These are phyloP conservation scores for Tetraselmis striata DNA, from an alignment of 139 green algal species.

Conservation along the genomic window DNA sequence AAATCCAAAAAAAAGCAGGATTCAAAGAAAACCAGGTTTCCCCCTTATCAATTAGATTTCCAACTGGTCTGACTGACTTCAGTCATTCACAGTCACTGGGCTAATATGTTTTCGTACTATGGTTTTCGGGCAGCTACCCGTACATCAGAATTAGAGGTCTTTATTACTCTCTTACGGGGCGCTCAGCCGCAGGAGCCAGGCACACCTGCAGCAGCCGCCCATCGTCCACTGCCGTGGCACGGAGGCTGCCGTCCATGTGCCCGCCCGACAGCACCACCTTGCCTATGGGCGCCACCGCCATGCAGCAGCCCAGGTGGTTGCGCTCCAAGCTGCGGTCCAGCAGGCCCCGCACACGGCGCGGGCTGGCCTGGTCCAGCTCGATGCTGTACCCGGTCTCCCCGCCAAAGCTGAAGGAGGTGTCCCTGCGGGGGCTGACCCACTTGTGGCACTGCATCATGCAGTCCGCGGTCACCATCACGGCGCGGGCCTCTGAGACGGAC, in stretches of 20 bases:
- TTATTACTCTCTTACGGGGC: too few relatives aligned
- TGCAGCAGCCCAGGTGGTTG: slow-evolving; percentile 33
- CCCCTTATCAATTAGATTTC: too few relatives aligned
- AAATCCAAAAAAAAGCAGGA: too few relatives aligned
- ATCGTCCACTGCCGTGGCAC: slow-evolving; percentile 34
- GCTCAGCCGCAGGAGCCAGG: too few relatives aligned
- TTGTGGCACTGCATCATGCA: slow-evolving; percentile 5
- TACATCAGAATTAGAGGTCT: too few relatives aligned
- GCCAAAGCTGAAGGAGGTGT: slow-evolving; percentile 7
- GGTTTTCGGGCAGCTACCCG: too few relatives aligned
- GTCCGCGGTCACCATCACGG: slow-evolving; percentile 1
- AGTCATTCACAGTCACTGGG: too few relatives aligned
- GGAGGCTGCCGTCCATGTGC: slow-evolving; percentile 49
- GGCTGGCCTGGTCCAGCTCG: background rate
- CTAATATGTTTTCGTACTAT: too few relatives aligned
- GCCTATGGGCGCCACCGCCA: background rate
- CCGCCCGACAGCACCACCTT: slow-evolving; percentile 31
- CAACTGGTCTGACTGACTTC: too few relatives aligned
- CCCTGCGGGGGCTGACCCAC: background rate
- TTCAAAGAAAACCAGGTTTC: too few relatives aligned
- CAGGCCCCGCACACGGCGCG: background rate
- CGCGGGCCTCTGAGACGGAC: background rate
- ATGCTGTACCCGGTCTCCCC: background rate
- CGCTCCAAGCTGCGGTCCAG: slow-evolving; percentile 6
- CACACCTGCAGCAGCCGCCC: slow-evolving; percentile 43